Percentiles rank a stretch among this genome's conserved stretches.
Evolutionary conservation across 257 asterid species (phyloP).

Genomic region (Solanum peruvianum): DNA sequence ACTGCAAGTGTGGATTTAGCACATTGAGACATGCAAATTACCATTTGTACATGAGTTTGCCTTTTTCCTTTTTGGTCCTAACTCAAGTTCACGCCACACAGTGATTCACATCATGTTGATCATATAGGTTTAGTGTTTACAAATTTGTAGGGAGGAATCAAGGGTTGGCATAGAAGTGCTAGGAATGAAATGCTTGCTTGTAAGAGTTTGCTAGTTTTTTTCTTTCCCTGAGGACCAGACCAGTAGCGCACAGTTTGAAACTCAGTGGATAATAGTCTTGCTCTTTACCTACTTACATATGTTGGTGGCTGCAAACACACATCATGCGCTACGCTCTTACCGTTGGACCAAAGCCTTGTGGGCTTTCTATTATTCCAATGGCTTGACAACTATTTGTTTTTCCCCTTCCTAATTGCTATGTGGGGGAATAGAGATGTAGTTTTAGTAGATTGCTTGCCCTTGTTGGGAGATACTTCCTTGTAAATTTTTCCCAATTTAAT

Average conservation of each 20-base stretch:
- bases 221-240: background rate
- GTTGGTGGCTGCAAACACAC: background rate
- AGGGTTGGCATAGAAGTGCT: constrained; percentile 6
- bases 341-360: background rate
- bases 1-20: constrained; percentile 55
- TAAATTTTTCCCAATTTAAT: background rate
- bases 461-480: background rate
- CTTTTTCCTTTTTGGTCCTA: background rate
- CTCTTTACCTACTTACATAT: background rate
- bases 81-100: constrained; percentile 1
- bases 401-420: background rate
- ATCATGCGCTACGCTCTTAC: background rate
- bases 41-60: constrained; percentile 10
- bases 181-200: constrained; percentile 19
- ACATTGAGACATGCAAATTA: constrained; percentile 12
- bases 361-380: background rate
- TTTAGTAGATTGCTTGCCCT: background rate
- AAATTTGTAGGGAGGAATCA: constrained; percentile 6
- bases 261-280: background rate
- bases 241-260: background rate
- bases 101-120: constrained; percentile 8
- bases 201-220: constrained; percentile 5
- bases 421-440: constrained; percentile 3
- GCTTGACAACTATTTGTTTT: background rate
- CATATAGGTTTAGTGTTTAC: constrained; percentile 12